Conservation (phyloP, 768 basidiomycete genomes). For the Termitomyces eurrhizus region DNA sequence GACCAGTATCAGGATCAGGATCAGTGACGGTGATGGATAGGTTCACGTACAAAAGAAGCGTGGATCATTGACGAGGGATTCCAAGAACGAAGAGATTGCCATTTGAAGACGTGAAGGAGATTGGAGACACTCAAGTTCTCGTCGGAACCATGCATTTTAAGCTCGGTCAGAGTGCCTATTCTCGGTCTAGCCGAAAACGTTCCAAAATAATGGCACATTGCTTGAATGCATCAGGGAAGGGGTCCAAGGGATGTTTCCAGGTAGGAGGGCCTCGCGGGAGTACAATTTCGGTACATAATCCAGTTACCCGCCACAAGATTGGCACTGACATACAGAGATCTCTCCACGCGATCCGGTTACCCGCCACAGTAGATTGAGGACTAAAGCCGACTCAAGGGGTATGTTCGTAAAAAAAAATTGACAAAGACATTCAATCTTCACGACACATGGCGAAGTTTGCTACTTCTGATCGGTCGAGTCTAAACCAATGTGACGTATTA, state of each 20-base stretch:
- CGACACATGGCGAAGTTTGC: not conserved
- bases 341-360: not conserved
- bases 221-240: constrained; percentile 11
- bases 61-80: constrained; percentile 13
- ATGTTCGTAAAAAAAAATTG: not conserved
- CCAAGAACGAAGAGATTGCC: constrained; percentile 14
- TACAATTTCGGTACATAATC: not conserved
- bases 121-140: not conserved
- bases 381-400: not conserved
- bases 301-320: constrained; percentile 6
- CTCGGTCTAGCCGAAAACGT: constrained; percentile 4
- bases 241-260: not conserved
- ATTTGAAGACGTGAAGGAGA: constrained; percentile 4
- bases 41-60: constrained; percentile 15
- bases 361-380: not conserved
- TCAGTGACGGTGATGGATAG: not conserved
- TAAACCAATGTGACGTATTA: not conserved
- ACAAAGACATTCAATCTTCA: not conserved
- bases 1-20: not conserved
- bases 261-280: not conserved
- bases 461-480: not conserved
- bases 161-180: not conserved
- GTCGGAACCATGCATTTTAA: constrained; percentile 7
- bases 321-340: constrained; percentile 4
- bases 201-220: constrained; percentile 1